Conservation (phyloP, 208 protist genomes). For the Lotmaria passim region DNA sequence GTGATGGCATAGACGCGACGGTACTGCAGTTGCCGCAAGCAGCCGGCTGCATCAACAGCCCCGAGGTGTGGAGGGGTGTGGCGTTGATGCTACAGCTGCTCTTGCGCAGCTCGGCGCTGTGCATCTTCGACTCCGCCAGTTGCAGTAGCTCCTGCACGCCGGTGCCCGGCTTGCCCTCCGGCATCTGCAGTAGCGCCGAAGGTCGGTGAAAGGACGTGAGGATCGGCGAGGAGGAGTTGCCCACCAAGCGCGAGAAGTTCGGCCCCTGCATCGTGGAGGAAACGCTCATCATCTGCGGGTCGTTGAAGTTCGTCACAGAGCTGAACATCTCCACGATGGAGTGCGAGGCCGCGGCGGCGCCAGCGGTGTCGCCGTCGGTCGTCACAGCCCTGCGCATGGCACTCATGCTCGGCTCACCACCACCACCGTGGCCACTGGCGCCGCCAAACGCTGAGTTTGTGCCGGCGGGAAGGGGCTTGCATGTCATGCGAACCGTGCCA, state of each 20-base stretch:
- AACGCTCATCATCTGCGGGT: slow-evolving; percentile 2
- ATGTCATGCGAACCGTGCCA: slow-evolving; percentile 56
- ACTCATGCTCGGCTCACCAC: too few species aligned
- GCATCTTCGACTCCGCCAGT: slow-evolving; percentile 2
- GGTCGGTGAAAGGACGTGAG: slow-evolving; percentile 6
- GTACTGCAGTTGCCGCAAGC: too few species aligned
- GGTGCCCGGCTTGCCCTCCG: slow-evolving; percentile 16
- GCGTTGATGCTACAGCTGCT: slow-evolving; percentile 13
- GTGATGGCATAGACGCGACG: too few species aligned
- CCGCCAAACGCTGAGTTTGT: background rate
- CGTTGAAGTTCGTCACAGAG: background rate
- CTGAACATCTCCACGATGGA: slow-evolving; percentile 13
- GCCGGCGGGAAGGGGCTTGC: background rate
- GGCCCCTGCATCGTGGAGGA: slow-evolving; percentile 14
- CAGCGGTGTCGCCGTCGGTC: slow-evolving; percentile 4
- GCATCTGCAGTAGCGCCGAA: slow-evolving; percentile 7
- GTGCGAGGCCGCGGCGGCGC: background rate
- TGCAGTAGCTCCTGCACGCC: slow-evolving; percentile 14
- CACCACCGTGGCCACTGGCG: background rate
- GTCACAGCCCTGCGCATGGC: slow-evolving; percentile 4
- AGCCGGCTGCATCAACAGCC: background rate
- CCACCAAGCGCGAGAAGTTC: slow-evolving; percentile 2
- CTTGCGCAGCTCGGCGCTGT: slow-evolving; percentile 12
- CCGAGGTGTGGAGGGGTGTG: background rate
- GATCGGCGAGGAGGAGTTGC: slow-evolving; percentile 3